Evolutionary conservation across 2,329 filamentous ascomycete species (phyloP).

Genomic region (Tetracladium maxilliforme): DNA sequence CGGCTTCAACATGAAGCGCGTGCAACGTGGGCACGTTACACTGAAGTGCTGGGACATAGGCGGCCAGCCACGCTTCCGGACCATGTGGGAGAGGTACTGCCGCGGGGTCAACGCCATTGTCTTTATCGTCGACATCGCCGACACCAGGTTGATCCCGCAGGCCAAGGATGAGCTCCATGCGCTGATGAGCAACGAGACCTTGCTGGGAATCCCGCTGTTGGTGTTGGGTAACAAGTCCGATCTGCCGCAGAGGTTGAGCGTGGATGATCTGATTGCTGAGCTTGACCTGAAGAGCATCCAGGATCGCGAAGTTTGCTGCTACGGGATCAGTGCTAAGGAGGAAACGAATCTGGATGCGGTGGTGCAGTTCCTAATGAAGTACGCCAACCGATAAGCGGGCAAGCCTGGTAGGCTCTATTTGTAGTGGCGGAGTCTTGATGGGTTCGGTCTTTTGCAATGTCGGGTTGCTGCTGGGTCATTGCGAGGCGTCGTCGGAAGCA

Average conservation of each 20-base stretch:
- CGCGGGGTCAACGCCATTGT: conserved; percentile 95
- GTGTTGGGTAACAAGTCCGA: conserved; percentile 97
- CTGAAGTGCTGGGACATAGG: conserved; percentile 99
- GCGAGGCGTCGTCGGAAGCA: too few relatives aligned
- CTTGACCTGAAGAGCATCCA: conserved; percentile 81
- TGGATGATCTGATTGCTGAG: conserved; percentile 89
- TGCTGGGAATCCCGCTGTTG: conserved; percentile 81
- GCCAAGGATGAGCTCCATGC: conserved; percentile 88
- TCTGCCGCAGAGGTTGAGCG: conserved; percentile 74
- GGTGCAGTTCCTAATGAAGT: conserved; percentile 88
- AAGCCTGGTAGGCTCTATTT: neutral
- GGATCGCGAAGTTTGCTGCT: conserved; percentile 91
- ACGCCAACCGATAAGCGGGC: conserved; percentile 51
- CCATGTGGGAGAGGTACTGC: conserved; percentile 99
- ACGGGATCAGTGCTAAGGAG: conserved; percentile 96
- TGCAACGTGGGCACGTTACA: conserved; percentile 95
- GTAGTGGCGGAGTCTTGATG: neutral
- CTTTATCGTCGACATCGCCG: conserved; percentile 95
- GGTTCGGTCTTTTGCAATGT: too few relatives aligned
- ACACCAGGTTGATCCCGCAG: conserved; percentile 63
- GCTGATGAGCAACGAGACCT: conserved; percentile 68
- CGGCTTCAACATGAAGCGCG: conserved; percentile 97
- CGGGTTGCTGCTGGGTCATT: too few relatives aligned
- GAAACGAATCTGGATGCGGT: conserved; percentile 98
- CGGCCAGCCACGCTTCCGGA: conserved; percentile 88